Percentiles rank a stretch among this genome's conserved stretches.
These are phyloP conservation scores for Ogataea trehalophila DNA, from an alignment of 805 yeast species.

Conservation along the genomic window DNA sequence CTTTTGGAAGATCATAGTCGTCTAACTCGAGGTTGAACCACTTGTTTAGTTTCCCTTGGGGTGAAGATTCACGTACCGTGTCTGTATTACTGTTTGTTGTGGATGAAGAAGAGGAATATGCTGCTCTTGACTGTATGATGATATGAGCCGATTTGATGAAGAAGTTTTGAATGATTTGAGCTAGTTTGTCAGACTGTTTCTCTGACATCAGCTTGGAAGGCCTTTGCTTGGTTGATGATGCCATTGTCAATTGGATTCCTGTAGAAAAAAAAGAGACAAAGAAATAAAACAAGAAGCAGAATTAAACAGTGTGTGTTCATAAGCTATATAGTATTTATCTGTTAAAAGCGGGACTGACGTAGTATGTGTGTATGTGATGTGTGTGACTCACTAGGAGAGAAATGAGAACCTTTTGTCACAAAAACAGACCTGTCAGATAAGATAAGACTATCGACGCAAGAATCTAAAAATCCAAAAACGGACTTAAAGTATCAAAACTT, in stretches of 20 bases:
- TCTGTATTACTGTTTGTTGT: constrained; percentile 1
- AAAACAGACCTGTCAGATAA: too few relatives aligned
- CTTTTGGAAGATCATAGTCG: constrained; percentile 35
- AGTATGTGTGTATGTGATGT: too few relatives aligned
- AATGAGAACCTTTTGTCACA: too few relatives aligned
- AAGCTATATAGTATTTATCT: too few relatives aligned
- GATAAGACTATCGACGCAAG: too few relatives aligned
- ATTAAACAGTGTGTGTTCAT: not conserved
- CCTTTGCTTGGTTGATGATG: constrained; percentile 6
- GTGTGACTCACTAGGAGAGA: too few relatives aligned
- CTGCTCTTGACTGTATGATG: constrained; percentile 28
- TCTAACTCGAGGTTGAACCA: constrained; percentile 60
- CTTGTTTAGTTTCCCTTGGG: constrained; percentile 36
- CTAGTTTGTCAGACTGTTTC: constrained; percentile 28
- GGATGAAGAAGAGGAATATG: constrained; percentile 12
- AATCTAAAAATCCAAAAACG: too few relatives aligned
- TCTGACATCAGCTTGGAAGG: constrained; percentile 24
- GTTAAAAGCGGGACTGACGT: too few relatives aligned
- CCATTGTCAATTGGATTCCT: not conserved
- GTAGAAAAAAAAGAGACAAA: not conserved
- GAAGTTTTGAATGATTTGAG: constrained; percentile 46
- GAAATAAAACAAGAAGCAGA: not conserved
- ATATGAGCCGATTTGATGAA: constrained; percentile 59
- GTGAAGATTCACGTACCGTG: not conserved
- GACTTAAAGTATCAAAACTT: too few relatives aligned